A percentile compares a stretch with the other conserved stretches of the same genome.
phyloP scores from a whole-genome alignment of 106 monocot species.

The Dioscorea dumetorum region DNA sequence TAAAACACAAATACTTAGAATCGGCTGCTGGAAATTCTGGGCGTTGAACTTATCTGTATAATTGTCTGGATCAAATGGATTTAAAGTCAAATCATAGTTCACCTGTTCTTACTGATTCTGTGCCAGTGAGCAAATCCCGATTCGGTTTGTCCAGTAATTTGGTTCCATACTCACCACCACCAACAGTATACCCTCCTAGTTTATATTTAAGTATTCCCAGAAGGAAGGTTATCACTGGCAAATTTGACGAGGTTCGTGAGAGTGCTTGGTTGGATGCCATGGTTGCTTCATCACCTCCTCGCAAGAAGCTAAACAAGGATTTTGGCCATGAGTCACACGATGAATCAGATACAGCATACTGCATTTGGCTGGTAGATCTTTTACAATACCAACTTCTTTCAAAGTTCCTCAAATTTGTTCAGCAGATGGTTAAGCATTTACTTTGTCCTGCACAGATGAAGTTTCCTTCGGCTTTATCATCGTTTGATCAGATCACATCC shows the following conservation, averaged over 20 bases:
- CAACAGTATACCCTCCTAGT: constrained; percentile 27
- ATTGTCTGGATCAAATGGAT: constrained; percentile 52
- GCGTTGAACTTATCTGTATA: background rate
- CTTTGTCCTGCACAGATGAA: constrained; percentile 36
- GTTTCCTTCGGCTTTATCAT: constrained; percentile 71
- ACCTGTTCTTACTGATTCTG: constrained; percentile 30
- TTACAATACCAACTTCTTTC: background rate
- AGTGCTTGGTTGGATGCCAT: constrained; percentile 62
- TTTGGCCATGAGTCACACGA: constrained; percentile 15
- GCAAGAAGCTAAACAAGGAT: constrained; percentile 42
- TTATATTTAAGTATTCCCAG: constrained; percentile 42
- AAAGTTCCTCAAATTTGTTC: constrained; percentile 4
- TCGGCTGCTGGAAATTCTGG: background rate
- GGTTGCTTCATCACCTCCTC: constrained; percentile 65
- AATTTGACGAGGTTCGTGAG: constrained; percentile 45
- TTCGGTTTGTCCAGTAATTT: constrained; percentile 16
- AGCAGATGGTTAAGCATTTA: constrained; percentile 1
- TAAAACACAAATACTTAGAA: background rate
- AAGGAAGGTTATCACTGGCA: constrained; percentile 28
- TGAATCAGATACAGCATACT: constrained; percentile 27
- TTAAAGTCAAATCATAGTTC: constrained; percentile 32
- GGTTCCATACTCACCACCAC: constrained; percentile 27
- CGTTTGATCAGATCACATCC: constrained; percentile 59
- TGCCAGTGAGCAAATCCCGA: constrained; percentile 29
- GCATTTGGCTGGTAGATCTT: constrained; percentile 36